phyloP scores from a whole-genome alignment of 139 green algal species.

The Coelastrella sp. region DNA sequence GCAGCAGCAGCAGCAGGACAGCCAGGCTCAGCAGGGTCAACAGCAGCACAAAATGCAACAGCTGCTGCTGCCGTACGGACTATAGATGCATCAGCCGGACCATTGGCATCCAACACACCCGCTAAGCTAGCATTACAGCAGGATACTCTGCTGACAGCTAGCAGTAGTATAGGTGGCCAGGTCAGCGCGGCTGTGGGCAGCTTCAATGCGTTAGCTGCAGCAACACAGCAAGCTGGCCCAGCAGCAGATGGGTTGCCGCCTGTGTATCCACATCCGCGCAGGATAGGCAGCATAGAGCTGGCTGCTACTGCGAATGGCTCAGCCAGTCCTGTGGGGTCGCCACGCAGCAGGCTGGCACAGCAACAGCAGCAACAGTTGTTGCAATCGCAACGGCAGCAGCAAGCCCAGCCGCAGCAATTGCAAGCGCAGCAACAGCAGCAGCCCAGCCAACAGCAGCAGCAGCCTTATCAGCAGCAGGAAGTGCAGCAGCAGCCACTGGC shows the following conservation, averaged over 20 bases:
- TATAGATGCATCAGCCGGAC: conserved; percentile 34
- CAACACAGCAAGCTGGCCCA: background rate
- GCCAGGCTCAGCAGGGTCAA: background rate
- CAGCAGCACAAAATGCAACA: conserved; percentile 35
- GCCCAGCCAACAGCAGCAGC: conserved; percentile 34
- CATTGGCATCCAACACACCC: conserved; percentile 36
- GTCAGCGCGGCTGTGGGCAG: background rate
- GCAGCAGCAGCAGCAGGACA: conserved; percentile 1
- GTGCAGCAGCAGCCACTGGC: background rate
- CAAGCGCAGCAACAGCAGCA: conserved; percentile 3
- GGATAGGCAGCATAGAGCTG: conserved; percentile 30
- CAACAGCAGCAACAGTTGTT: background rate
- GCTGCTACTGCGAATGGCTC: conserved; percentile 15
- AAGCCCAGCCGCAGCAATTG: background rate
- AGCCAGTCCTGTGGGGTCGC: conserved; percentile 2
- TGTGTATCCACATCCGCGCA: background rate
- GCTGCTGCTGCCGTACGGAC: conserved; percentile 10
- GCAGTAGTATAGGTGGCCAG: background rate
- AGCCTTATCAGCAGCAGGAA: conserved; percentile 10
- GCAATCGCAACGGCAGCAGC: conserved; percentile 24
- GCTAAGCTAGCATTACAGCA: conserved; percentile 29
- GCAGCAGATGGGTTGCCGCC: background rate
- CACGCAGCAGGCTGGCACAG: conserved; percentile 23
- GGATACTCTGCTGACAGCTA: conserved; percentile 39
- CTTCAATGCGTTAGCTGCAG: background rate